Percentiles rank a stretch among this genome's conserved stretches.
phyloP scores from a whole-genome alignment of 768 basidiomycete species.

The Pleurotus salmoneostramineus region DNA sequence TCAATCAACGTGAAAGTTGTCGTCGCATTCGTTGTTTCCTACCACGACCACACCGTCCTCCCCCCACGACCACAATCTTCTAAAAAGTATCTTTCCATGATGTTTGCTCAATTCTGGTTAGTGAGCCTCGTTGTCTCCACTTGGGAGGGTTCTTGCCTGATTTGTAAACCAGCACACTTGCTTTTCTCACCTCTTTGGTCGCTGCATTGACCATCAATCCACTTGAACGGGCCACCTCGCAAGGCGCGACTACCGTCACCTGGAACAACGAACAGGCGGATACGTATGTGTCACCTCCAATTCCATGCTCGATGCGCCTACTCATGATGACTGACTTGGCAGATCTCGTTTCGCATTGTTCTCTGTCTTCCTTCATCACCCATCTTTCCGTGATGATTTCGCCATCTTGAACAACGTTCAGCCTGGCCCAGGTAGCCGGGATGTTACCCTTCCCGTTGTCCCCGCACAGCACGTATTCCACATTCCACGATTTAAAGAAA shows the following conservation, averaged over 20 bases:
- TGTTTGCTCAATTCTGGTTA: neutral
- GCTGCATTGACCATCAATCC: neutral
- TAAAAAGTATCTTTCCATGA: neutral
- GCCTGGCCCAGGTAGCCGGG: neutral
- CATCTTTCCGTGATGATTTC: neutral
- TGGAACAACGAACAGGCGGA: constrained; percentile 1
- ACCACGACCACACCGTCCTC: neutral
- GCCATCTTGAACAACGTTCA: neutral
- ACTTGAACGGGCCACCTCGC: neutral
- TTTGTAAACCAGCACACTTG: neutral
- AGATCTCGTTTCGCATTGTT: neutral
- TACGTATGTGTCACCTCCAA: neutral
- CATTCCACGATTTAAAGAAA: neutral
- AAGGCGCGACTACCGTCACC: neutral
- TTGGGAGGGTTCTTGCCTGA: neutral
- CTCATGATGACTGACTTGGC: neutral
- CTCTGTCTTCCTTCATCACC: neutral
- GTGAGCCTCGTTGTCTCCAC: neutral
- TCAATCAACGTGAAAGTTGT: no score
- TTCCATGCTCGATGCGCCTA: neutral
- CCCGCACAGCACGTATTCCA: neutral
- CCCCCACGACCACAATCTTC: neutral
- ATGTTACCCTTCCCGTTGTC: neutral
- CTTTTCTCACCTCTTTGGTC: neutral
- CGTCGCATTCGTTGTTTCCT: no score